These are phyloP conservation scores for Tubosaeta brunneosetosa DNA, from an alignment of 768 basidiomycete genomes.

Conservation along the genomic window DNA sequence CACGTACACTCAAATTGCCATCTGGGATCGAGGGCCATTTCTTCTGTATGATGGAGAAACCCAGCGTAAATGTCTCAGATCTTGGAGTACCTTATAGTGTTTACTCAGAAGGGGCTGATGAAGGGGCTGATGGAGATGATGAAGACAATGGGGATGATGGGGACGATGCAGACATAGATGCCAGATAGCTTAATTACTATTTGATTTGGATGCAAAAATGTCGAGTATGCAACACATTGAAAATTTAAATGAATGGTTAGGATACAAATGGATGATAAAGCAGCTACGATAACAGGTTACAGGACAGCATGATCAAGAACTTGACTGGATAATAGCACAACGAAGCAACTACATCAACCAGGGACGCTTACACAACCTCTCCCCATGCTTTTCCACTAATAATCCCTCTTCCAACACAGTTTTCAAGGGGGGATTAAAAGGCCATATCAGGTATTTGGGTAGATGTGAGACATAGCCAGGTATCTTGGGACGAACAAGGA, in stretches of 20 bases:
- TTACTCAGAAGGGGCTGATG: not conserved
- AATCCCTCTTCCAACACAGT: not conserved
- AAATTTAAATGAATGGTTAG: too few species aligned
- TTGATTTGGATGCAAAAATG: too few species aligned
- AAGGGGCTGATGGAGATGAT: not conserved
- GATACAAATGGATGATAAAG: too few species aligned
- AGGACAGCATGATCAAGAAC: not conserved
- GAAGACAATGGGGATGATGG: too few species aligned
- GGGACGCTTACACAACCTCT: not conserved
- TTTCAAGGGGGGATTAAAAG: not conserved
- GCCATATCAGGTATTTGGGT: not conserved
- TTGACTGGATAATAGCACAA: not conserved
- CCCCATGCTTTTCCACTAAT: not conserved
- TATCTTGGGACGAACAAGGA: not conserved
- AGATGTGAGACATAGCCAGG: not conserved
- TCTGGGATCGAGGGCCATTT: constrained; percentile 1
- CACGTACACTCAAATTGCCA: constrained; percentile 1
- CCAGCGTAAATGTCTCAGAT: constrained; percentile 17
- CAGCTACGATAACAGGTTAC: not conserved
- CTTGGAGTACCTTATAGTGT: constrained; percentile 4
- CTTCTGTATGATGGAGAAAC: constrained; percentile 29
- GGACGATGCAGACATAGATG: too few species aligned
- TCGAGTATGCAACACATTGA: too few species aligned
- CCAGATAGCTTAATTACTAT: too few species aligned
- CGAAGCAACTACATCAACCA: not conserved